Percentiles rank a stretch among this genome's conserved stretches.
These are phyloP conservation scores for Bipolaris victoriae DNA, from an alignment of 2,329 filamentous ascomycete species.

Conservation along the genomic window DNA sequence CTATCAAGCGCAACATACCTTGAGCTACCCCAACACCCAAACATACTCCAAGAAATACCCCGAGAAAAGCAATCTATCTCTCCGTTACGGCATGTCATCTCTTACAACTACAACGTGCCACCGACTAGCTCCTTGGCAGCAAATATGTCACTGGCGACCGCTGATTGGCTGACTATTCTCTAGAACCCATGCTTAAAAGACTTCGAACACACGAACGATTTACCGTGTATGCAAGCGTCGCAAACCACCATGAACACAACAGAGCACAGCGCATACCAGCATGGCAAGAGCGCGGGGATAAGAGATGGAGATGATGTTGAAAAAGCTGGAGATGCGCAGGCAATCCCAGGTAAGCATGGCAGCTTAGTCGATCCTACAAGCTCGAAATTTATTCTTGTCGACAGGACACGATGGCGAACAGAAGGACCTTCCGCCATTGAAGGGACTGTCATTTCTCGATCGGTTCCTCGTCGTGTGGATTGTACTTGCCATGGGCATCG, in stretches of 20 bases:
- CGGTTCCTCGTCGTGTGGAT: slow-evolving; percentile 66
- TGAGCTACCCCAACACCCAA: too few species aligned
- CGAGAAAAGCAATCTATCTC: too few species aligned
- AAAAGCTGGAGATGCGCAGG: slow-evolving; percentile 2
- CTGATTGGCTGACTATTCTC: not conserved
- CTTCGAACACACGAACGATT: not conserved
- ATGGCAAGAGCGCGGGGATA: slow-evolving; percentile 3
- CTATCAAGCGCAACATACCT: too few species aligned
- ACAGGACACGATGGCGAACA: slow-evolving; percentile 6
- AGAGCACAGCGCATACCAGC: slow-evolving; percentile 19
- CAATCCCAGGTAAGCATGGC: not conserved
- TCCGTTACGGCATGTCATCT: too few species aligned
- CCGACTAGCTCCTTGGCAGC: slow-evolving; percentile 2
- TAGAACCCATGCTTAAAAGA: not conserved
- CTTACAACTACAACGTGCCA: not conserved
- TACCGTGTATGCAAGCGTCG: not conserved
- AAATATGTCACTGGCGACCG: not conserved
- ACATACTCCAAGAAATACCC: too few species aligned
- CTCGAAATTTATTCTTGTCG: not conserved
- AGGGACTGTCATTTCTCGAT: slow-evolving; percentile 54
- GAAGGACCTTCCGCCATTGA: slow-evolving; percentile 36
- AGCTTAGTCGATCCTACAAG: not conserved
- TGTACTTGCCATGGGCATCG: slow-evolving; percentile 76
- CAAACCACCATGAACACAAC: slow-evolving; percentile 22
- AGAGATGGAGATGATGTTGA: slow-evolving; percentile 4